phyloP scores from a whole-genome alignment of 129 eudicot species.

The carrot (Daucus carota) region DH1_v3.0 NC_030388.2:2634501-2635000 shows the following conservation, averaged over 20 bases:
- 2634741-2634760: constrained; percentile 29
- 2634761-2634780: constrained; percentile 26
- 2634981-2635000: constrained; percentile 31
- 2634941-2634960: constrained; percentile 24
- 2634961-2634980: constrained; percentile 15
- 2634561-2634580: constrained; percentile 79
- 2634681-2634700: background rate
- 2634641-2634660: constrained; percentile 12
- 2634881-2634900: constrained; percentile 31
- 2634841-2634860: constrained; percentile 26
- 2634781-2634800: constrained; percentile 20
- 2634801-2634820: constrained; percentile 32
- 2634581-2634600: constrained; percentile 42
- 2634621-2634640: constrained; percentile 36
- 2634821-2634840: constrained; percentile 18
- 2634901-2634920: constrained; percentile 35
- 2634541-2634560: constrained; percentile 69
- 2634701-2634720: constrained; percentile 28
- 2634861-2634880: constrained; percentile 21
- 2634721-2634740: constrained; percentile 34
- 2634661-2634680: constrained; percentile 9
- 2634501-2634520: constrained; percentile 84
- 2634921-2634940: constrained; percentile 17
- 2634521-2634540: constrained; percentile 78
- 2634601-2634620: constrained; percentile 41